Evolutionary conservation across 805 yeast species (phyloP).

Genomic region (Lipomyces sp.): DNA sequence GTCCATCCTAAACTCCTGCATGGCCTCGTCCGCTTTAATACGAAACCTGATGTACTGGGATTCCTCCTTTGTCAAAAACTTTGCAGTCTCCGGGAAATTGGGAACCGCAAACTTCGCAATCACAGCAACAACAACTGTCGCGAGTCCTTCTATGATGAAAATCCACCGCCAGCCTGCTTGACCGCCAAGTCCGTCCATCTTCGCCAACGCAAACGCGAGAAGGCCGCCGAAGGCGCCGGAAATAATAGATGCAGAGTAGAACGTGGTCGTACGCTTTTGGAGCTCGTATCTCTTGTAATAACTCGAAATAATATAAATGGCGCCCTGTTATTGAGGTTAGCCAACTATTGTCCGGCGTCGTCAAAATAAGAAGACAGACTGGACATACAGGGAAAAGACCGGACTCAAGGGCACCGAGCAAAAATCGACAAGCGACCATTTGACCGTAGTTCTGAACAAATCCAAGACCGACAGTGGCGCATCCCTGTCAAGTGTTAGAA

Average conservation of each 20-base stretch:
- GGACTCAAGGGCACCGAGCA: slow-evolving; percentile 42
- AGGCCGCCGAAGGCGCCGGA: slow-evolving; percentile 53
- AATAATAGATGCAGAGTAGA: slow-evolving; percentile 48
- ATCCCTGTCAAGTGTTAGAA: slow-evolving; percentile 29
- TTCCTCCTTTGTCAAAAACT: too few species aligned
- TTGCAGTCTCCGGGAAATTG: neutral
- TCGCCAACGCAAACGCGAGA: slow-evolving; percentile 45
- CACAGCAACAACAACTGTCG: slow-evolving; percentile 36
- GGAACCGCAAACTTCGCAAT: slow-evolving; percentile 36
- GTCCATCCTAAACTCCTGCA: too few species aligned
- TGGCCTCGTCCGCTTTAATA: too few species aligned
- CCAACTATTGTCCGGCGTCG: slow-evolving; percentile 49
- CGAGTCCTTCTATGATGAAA: slow-evolving; percentile 48
- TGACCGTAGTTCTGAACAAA: slow-evolving; percentile 41
- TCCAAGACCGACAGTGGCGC: slow-evolving; percentile 32
- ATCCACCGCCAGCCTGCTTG: slow-evolving; percentile 51
- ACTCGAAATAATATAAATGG: slow-evolving; percentile 37
- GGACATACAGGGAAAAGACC: slow-evolving; percentile 43
- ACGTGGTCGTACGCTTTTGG: slow-evolving; percentile 39
- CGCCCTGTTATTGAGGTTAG: slow-evolving; percentile 32
- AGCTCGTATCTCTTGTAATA: slow-evolving; percentile 44
- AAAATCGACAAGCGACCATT: slow-evolving; percentile 38
- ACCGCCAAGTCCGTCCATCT: slow-evolving; percentile 43
- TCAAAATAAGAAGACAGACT: too few species aligned
- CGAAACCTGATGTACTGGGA: too few species aligned